Percentiles rank a stretch among this genome's conserved stretches.
phyloP scores from a whole-genome alignment of 352 stramenopile species.

The Phytophthora capsici region DNA sequence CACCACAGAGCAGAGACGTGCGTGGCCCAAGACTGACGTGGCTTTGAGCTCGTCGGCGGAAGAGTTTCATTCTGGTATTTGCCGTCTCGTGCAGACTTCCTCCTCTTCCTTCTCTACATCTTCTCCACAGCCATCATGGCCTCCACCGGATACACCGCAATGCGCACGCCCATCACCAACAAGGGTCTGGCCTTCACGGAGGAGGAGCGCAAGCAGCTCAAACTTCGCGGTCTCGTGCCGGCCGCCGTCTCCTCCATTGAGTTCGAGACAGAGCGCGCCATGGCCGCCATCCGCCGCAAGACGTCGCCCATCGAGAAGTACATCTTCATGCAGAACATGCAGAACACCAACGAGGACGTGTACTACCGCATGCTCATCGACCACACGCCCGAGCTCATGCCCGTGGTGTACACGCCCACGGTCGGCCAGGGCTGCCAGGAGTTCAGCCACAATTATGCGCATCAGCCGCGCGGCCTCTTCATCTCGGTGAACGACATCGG shows the following conservation, averaged over 20 bases:
- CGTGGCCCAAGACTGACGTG: constrained; percentile 24
- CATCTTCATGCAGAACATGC: constrained; percentile 91
- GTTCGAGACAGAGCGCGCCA: constrained; percentile 89
- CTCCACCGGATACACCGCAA: constrained; percentile 58
- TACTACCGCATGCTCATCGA: constrained; percentile 93
- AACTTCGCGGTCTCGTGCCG: constrained; percentile 93
- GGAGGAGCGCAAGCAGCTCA: constrained; percentile 87
- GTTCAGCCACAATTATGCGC: constrained; percentile 92
- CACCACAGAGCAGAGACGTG: constrained; percentile 3
- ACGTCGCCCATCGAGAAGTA: constrained; percentile 93
- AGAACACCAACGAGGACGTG: constrained; percentile 91
- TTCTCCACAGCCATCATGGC: constrained; percentile 14
- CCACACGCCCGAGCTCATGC: constrained; percentile 93
- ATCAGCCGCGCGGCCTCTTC: constrained; percentile 93
- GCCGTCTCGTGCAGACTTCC: constrained; percentile 22
- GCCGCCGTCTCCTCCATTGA: constrained; percentile 81
- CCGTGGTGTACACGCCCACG: constrained; percentile 98
- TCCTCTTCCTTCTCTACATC: background rate
- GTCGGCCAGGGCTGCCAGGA: constrained; percentile 93
- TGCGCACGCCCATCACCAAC: constrained; percentile 91
- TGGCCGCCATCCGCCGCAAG: constrained; percentile 87
- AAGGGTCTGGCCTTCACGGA: constrained; percentile 94
- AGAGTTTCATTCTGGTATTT: constrained; percentile 41
- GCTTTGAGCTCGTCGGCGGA: constrained; percentile 3
- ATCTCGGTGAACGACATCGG: constrained; percentile 87